These are phyloP conservation scores for Lenzites betulinus DNA, from an alignment of 768 basidiomycete genomes.

Conservation along the genomic window DNA sequence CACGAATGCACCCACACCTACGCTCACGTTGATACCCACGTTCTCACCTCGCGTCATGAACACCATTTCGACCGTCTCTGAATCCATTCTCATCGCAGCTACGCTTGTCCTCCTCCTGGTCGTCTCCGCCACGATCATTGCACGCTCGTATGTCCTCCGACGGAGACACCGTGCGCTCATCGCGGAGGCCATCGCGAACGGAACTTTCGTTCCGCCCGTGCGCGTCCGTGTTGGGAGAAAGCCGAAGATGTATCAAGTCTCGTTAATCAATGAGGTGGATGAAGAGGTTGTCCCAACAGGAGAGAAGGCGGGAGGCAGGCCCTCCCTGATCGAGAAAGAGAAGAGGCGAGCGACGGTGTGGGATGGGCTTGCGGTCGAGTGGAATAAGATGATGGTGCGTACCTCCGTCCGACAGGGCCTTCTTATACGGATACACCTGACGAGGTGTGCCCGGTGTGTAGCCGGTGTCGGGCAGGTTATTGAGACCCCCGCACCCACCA, in stretches of 20 bases:
- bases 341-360: slow-evolving; percentile 10
- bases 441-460: background rate
- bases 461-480: slow-evolving; percentile 14
- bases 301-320: slow-evolving; percentile 3
- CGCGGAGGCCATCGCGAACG: slow-evolving; percentile 65
- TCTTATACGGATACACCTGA: background rate
- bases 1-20: slow-evolving; percentile 9
- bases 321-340: slow-evolving; percentile 9
- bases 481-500: slow-evolving; percentile 1
- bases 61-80: slow-evolving; percentile 11
- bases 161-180: slow-evolving; percentile 58
- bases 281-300: background rate
- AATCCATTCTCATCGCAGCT: slow-evolving; percentile 39
- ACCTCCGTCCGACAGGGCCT: too few species aligned
- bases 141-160: slow-evolving; percentile 65
- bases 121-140: slow-evolving; percentile 67
- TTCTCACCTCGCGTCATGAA: background rate
- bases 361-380: slow-evolving; percentile 10
- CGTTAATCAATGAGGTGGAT: slow-evolving; percentile 24
- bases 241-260: slow-evolving; percentile 52
- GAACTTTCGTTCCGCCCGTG: slow-evolving; percentile 54
- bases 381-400: slow-evolving; percentile 24
- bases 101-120: slow-evolving; percentile 68
- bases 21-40: background rate
- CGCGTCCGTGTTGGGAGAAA: slow-evolving; percentile 41